phyloP scores from a whole-genome alignment of 1,284 basidiomycete genomes.

The Pholiota adiposa region DNA sequence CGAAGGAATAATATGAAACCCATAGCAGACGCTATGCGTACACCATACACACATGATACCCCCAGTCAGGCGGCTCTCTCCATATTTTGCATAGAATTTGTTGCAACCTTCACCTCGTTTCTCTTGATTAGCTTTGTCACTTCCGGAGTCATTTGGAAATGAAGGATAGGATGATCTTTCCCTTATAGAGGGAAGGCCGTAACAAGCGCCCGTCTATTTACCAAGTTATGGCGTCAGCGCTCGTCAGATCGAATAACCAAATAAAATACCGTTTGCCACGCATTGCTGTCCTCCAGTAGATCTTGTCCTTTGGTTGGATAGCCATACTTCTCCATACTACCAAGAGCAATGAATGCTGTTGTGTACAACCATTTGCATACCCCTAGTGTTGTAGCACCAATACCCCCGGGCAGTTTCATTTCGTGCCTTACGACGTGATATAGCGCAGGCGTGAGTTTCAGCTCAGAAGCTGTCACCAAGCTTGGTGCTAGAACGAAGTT shows the following conservation, averaged over 20 bases:
- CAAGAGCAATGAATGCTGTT: no score
- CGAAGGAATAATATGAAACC: conserved; percentile 40
- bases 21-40: conserved; percentile 40
- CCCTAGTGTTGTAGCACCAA: no score
- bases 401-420: no score
- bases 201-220: no score
- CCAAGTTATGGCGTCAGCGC: no score
- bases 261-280: no score
- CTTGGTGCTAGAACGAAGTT: background rate
- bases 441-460: background rate
- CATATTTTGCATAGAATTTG: conserved; percentile 39
- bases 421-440: no score
- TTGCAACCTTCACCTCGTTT: conserved; percentile 31
- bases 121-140: conserved; percentile 19
- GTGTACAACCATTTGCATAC: no score
- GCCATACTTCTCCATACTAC: no score
- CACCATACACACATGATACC: conserved; percentile 41
- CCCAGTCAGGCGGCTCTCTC: conserved; percentile 32
- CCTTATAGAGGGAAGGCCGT: conserved; percentile 29
- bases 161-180: conserved; percentile 25
- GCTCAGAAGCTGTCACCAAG: background rate
- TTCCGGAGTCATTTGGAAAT: conserved; percentile 5
- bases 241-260: no score
- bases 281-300: no score
- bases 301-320: no score